A percentile compares a stretch with the other conserved stretches of the same genome.
These are phyloP conservation scores for Rhododendron ovatum DNA, from an alignment of 148 eudicot species.

Conservation along the genomic window DNA sequence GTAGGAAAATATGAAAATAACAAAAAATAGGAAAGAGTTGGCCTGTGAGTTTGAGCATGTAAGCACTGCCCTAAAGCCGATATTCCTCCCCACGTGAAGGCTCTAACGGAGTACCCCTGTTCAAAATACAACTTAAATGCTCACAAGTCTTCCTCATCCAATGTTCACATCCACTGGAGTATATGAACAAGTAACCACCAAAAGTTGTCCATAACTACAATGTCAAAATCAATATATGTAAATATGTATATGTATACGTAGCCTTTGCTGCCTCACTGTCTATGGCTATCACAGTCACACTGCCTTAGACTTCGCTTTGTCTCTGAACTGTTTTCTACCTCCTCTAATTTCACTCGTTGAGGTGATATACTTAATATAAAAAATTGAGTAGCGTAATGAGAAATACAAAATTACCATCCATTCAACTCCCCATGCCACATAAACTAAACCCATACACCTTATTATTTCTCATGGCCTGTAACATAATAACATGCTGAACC, in stretches of 20 bases:
- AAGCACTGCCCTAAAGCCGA: not conserved
- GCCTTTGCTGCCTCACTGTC: not conserved
- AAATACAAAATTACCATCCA: not conserved
- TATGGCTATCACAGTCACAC: not conserved
- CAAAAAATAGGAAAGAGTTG: not conserved
- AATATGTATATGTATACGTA: not conserved
- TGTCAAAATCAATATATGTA: not conserved
- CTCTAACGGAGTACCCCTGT: not conserved
- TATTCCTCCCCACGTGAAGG: not conserved
- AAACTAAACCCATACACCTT: not conserved
- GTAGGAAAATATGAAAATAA: not conserved
- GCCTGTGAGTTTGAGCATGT: not conserved
- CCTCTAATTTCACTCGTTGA: not conserved
- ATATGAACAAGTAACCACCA: not conserved
- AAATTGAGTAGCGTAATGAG: not conserved
- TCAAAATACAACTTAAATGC: not conserved
- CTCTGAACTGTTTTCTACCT: not conserved
- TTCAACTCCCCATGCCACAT: not conserved
- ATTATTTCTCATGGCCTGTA: not conserved
- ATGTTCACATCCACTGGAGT: not conserved
- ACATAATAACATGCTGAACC: not conserved
- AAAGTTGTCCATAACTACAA: not conserved
- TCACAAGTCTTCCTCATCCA: not conserved
- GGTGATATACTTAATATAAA: not conserved
- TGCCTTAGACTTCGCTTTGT: not conserved